Base-by-base conservation (phyloP, 805 yeast genomes). In the Cephaloascus albidus region DNA sequence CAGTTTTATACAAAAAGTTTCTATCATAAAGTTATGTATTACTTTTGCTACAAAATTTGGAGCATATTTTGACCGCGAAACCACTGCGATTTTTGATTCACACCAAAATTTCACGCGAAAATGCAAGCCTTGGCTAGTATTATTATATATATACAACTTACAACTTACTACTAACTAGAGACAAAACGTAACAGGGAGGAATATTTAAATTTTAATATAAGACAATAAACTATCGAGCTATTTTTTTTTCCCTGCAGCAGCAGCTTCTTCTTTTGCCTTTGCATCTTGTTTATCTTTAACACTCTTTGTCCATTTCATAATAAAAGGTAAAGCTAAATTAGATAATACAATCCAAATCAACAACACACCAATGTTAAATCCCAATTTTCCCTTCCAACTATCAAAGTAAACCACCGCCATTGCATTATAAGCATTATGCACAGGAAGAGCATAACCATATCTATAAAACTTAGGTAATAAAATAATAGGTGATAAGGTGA, bases 371-470 rank as follows among this genome's bases (percentile, higher is more conserved):
- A 60, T 48, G 34, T 60, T 48, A 17, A 58, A 45, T 4, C 65
- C 65, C 48, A 61, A 44, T 30, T 52, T 38, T 3, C 66, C 66
- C 44, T 61, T 61, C 56, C 58, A 61, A 4, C 59, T 40, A 42
- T 61, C 39, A 39, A 60, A 60, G 36, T 51, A 58, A 1, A 57
- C 63, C 10, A 57, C 60, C 26, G 57, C 59, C 43, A 60, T 41
- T 34, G 58, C 46, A 18, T 55, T 54, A 43, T 61, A 60, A 1
- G 62, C 49, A 35, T 52, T 49, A 31, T 45, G 40, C 5, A 54
- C 51, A 2, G 63, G 63, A 20, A 54, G 49, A 10, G 55, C 62
- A 42, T 57, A 53, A 3, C 60, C 60, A 40, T 57, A 58, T 10
- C 58, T 38, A 40, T 52, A 58, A 44, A 58, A 56, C 8, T 17